These are phyloP conservation scores for Fusarium sp. DNA, from an alignment of 2,329 filamentous ascomycete species.

Conservation along the genomic window DNA sequence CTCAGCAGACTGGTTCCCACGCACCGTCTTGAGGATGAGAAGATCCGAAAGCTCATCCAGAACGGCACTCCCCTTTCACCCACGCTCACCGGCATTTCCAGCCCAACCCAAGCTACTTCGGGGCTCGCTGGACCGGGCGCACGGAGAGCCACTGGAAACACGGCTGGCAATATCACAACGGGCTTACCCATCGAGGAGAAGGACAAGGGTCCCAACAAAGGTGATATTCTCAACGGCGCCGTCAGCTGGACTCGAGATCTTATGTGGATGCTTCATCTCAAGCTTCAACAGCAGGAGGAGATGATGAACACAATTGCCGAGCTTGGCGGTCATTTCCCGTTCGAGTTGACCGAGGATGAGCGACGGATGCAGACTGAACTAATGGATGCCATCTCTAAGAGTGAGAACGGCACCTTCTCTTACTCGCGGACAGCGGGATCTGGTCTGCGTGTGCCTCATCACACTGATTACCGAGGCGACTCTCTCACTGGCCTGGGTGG, in stretches of 20 bases:
- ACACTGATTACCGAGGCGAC: slow-evolving; percentile 91
- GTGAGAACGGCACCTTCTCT: slow-evolving; percentile 77
- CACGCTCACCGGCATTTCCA: slow-evolving; percentile 76
- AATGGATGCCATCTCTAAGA: slow-evolving; percentile 85
- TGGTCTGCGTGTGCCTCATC: slow-evolving; percentile 89
- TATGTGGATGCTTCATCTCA: slow-evolving; percentile 95
- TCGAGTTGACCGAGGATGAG: slow-evolving; percentile 90
- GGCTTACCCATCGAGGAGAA: slow-evolving; percentile 95
- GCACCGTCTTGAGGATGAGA: slow-evolving; percentile 95
- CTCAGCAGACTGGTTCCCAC: slow-evolving; percentile 91
- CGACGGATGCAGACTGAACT: slow-evolving; percentile 95
- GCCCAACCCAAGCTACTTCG: slow-evolving; percentile 82
- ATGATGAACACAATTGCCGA: slow-evolving; percentile 79
- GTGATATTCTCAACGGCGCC: slow-evolving; percentile 95
- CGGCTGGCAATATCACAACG: slow-evolving; percentile 85
- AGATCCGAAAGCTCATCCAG: slow-evolving; percentile 92
- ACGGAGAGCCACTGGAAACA: slow-evolving; percentile 77
- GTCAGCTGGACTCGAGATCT: slow-evolving; percentile 97
- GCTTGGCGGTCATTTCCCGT: slow-evolving; percentile 80
- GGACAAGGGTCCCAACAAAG: slow-evolving; percentile 98
- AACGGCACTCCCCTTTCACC: slow-evolving; percentile 92
- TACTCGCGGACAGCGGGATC: slow-evolving; percentile 88
- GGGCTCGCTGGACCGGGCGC: slow-evolving; percentile 87
- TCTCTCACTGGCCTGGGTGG: slow-evolving; percentile 64
- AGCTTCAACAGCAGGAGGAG: slow-evolving; percentile 90